phyloP scores from a whole-genome alignment of 305 asterid species.

The Salvia sclarea region DNA sequence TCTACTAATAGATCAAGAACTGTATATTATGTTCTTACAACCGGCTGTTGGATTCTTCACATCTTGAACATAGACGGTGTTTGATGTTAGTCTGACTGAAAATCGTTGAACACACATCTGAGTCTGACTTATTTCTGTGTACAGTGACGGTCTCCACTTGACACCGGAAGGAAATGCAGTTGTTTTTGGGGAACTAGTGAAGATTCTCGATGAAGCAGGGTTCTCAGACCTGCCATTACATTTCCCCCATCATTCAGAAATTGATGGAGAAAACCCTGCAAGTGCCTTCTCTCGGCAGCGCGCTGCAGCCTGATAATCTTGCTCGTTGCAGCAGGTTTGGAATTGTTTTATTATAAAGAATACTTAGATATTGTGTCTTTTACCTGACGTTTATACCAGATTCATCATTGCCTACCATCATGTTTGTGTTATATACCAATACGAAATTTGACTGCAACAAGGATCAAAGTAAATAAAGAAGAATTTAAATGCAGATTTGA shows the following conservation, averaged over 20 bases:
- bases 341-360: background rate
- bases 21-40: background rate
- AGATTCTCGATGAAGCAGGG: conserved; percentile 55
- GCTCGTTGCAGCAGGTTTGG: background rate
- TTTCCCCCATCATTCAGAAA: conserved; percentile 69
- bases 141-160: conserved; percentile 81
- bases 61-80: background rate
- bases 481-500: no score
- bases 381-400: background rate
- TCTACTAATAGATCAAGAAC: background rate
- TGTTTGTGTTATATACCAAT: background rate
- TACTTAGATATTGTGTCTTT: background rate
- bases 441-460: background rate
- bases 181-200: conserved; percentile 51
- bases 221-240: conserved; percentile 64
- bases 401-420: background rate
- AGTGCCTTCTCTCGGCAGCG: conserved; percentile 55
- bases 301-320: conserved; percentile 26
- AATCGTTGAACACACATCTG: background rate
- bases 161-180: conserved; percentile 73
- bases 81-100: background rate
- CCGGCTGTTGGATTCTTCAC: background rate
- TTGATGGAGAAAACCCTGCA: conserved; percentile 60
- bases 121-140: background rate
- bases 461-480: no score